Percentiles rank a stretch among this genome's conserved stretches.
phyloP scores from a whole-genome alignment of 192 early-diverging fungal genomes.

The Linnemannia schmuckeri region DNA sequence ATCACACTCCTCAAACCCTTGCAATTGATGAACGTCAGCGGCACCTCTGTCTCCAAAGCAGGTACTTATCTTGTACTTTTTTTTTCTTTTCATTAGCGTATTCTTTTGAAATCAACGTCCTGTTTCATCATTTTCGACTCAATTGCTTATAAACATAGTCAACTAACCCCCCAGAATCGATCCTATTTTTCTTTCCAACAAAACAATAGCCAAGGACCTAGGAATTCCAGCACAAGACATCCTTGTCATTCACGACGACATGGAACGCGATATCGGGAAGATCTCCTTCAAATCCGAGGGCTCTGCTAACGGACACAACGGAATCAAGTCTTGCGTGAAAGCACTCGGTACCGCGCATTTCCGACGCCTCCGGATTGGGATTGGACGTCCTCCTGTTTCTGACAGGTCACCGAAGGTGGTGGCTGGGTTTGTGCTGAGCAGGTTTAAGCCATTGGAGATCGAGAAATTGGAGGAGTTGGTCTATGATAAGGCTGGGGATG shows the following conservation, averaged over 20 bases:
- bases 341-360: conserved; percentile 65
- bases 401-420: conserved; percentile 59
- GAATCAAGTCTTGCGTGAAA: conserved; percentile 75
- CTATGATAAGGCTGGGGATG: conserved; percentile 54
- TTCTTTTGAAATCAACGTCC: neutral
- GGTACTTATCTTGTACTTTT: conserved; percentile 53
- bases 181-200: neutral
- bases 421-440: conserved; percentile 68
- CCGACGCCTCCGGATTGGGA: conserved; percentile 73
- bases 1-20: conserved; percentile 75
- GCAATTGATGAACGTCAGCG: conserved; percentile 79
- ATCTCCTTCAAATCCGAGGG: conserved; percentile 71
- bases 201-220: conserved; percentile 58
- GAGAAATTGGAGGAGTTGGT: conserved; percentile 60
- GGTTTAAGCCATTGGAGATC: conserved; percentile 64
- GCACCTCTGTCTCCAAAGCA: conserved; percentile 70
- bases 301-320: conserved; percentile 82
- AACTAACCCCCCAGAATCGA: neutral
- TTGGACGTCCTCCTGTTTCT: conserved; percentile 68
- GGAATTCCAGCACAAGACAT: conserved; percentile 59
- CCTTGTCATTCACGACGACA: conserved; percentile 80
- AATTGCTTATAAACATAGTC: too few relatives aligned
- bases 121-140: neutral
- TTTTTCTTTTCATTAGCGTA: neutral
- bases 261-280: conserved; percentile 75